Evolutionary conservation across 2,329 filamentous ascomycete genomes (phyloP), one percentile per base, ranked within the genome.

Genomic region (Hypoxylon rubiginosum): DNA sequence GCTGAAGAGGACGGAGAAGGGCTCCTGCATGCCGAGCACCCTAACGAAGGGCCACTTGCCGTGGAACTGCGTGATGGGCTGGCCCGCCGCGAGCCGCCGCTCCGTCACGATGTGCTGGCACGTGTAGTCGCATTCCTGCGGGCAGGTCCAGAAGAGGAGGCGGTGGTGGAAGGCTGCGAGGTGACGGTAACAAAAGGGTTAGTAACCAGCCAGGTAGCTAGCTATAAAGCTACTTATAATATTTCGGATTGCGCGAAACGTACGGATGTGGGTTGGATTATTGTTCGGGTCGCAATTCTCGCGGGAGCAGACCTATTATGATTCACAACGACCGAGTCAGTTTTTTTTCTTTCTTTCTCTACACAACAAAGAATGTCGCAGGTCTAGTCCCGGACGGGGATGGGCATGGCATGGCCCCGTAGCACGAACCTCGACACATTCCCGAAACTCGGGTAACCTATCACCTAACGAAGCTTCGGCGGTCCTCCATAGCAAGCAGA

Each of bases 1-100:
- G 70, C 92, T 97, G 85, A 97, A 99, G 76, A 97, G 84, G 71
- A 98, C 95, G 54, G 91, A 94, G 79, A 94, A 93, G 64, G 95
- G 94, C 82, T 99, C 96, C 82, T 99, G 96, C 83, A 97, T 91
- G 78, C 96, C 96, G 58, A 97, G 81, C 75, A 97, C 86, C 71
- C 96, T 92, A 79, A 90, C 85, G 82, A 99, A 99, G 41, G 96
- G 96, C 96, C 96, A 99, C 86, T 99, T 99, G 32, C 96, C 96
- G 82, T 99, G 94, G 84, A 94, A 99, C 82, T 99, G 96, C 61
- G 95, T 90, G 53, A 97, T 80, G 10, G 90, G 86, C 30, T 88
- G 87, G 65, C 88, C 86, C 68, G 86, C 83, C 26, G 87, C 82
- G 70, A 94, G 81, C 69, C 95, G 93, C 63, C 82, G 82, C 72